Evolutionary conservation across 495 filamentous ascomycete species (phyloP), one percentile per base, ranked within the genome.

Genomic region (Penicillium goetzii): DNA sequence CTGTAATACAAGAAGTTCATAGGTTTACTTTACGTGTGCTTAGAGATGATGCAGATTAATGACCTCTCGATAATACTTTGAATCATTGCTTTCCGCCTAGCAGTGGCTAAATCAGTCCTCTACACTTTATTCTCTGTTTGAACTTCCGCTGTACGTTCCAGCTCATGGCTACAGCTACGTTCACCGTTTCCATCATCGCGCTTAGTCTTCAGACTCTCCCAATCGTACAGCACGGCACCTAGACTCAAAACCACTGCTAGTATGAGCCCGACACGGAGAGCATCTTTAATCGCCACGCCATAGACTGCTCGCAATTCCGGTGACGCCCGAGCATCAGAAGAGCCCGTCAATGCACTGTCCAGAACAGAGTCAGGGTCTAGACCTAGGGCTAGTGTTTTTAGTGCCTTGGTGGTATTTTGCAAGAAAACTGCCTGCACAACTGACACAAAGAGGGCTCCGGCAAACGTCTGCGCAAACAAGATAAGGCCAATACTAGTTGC

Each of bases 381-480:
- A 5, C 26, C 14, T 19, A 47, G 58, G 17, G 47, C 58, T 11
- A 36, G 21, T 6, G 17, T 53, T 41, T 40, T 51, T 0, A 60
- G 26, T 7, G 47, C 58, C 10, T 52, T 60, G 30, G 30, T 19
- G 32, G 53, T 51, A 34, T 40, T 51, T 25, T 40, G 19, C 15
- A 60, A 11, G 17, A 60, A 60, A 14, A 60, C 33, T 2, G 43
- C 11, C 47, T 60, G 58, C 19, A 47, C 58, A 3, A 60, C 19
- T 14, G 45, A 52, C 30, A 60, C 47, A 11, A 60, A 60, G 6
- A 60, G 10, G 1, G 58, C 58, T 11, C 47, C 58, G 15, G 47
- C 58, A 25, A 60, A 52, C 15, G 45, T 52, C 33, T 60, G 58
- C 0, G 58, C 45, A 19, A 60, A 60, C 5, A 52, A 34, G 32